Percentiles rank a stretch among this genome's conserved stretches.
Conservation (phyloP, 805 yeast genomes). For the Pichia paraexigua region DNA sequence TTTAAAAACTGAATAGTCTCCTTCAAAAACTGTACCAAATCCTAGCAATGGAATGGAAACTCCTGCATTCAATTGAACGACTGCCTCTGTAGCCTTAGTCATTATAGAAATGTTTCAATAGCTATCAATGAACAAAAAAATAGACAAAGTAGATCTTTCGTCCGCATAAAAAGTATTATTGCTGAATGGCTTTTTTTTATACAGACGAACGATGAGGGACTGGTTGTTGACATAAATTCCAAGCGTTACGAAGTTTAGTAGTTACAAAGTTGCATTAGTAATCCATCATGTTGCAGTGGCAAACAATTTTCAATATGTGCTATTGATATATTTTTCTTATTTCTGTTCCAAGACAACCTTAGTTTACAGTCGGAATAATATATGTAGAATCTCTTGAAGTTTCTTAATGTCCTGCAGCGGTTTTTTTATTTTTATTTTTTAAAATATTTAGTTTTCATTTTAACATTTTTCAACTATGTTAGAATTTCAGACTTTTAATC, state of each 20-base stretch:
- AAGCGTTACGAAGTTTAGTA: too few species aligned
- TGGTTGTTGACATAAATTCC: neutral
- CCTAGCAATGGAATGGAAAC: constrained; percentile 58
- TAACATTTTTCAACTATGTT: neutral
- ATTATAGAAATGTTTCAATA: neutral
- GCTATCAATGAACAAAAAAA: neutral
- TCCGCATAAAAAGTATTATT: neutral
- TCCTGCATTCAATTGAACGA: constrained; percentile 51
- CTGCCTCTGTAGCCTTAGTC: constrained; percentile 4
- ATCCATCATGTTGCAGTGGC: too few species aligned
- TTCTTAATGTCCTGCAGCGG: neutral
- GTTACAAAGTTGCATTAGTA: too few species aligned
- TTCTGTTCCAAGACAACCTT: too few species aligned
- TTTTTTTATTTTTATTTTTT: neutral
- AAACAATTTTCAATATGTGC: too few species aligned
- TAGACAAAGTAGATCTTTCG: neutral
- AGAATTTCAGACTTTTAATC: neutral
- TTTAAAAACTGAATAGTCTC: constrained; percentile 10
- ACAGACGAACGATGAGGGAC: neutral
- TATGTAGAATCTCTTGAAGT: too few species aligned
- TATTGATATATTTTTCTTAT: too few species aligned
- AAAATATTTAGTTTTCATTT: neutral
- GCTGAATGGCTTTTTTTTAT: neutral
- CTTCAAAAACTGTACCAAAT: constrained; percentile 47
- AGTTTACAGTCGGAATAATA: too few species aligned